Conservation (phyloP, 1,139 yeast species). For the Protomyces macrosporus region DNA sequence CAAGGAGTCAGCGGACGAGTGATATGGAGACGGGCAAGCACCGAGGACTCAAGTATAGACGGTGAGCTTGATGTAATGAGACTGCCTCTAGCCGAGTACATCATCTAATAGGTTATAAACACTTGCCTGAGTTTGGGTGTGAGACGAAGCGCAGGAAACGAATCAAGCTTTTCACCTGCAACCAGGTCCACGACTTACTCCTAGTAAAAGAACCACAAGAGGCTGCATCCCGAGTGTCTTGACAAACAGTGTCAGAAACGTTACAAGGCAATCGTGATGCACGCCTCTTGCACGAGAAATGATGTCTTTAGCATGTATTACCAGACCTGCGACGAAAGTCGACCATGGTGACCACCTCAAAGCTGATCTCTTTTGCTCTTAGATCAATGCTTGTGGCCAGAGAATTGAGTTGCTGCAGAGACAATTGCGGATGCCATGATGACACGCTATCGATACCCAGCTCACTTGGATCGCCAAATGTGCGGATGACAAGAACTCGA, state of each 20-base stretch:
- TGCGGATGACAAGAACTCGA: slow-evolving; percentile 2
- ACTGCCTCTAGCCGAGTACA: not conserved
- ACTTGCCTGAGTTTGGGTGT: no score
- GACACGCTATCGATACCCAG: slow-evolving; percentile 2
- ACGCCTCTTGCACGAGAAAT: not conserved
- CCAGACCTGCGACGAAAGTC: not conserved
- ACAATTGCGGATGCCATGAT: not conserved
- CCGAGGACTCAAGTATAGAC: slow-evolving; percentile 5
- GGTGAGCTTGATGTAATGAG: not conserved
- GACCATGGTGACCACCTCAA: not conserved
- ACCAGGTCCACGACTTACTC: no score
- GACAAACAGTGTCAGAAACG: no score
- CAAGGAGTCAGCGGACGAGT: slow-evolving; percentile 3
- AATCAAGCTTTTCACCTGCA: no score
- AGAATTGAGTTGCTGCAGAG: not conserved
- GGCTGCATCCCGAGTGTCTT: no score
- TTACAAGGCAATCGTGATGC: not conserved
- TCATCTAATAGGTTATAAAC: no score
- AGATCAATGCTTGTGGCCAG: not conserved
- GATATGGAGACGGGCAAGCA: slow-evolving; percentile 5
- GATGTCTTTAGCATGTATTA: not conserved
- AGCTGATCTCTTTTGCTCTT: not conserved
- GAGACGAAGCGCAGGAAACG: no score
- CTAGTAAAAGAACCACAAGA: no score
- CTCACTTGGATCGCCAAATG: slow-evolving; percentile 2